Conservation (phyloP, 495 filamentous ascomycete genomes). For the Talaromyces liani region DNA sequence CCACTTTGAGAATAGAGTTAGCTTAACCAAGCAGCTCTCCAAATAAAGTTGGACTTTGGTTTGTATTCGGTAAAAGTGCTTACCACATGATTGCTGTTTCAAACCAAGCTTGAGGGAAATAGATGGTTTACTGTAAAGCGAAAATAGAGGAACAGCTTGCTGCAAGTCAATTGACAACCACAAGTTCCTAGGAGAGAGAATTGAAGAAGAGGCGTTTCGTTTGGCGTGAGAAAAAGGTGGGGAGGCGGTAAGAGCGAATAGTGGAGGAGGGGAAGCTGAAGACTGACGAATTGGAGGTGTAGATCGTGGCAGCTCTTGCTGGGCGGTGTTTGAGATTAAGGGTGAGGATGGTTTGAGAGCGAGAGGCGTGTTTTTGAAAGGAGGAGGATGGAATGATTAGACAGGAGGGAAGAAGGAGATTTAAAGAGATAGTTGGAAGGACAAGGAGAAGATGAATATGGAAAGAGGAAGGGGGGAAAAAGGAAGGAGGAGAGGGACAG, state of each 20-base stretch:
- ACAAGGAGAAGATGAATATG: neutral
- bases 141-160: neutral
- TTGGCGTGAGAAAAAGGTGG: constrained; percentile 1
- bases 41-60: neutral
- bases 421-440: neutral
- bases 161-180: neutral
- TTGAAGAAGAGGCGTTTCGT: neutral
- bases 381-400: neutral
- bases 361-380: neutral
- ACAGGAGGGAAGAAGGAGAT: neutral
- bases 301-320: constrained; percentile 3
- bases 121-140: neutral
- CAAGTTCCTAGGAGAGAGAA: neutral
- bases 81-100: constrained; percentile 4
- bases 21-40: neutral
- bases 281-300: neutral
- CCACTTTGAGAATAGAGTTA: constrained; percentile 52
- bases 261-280: neutral
- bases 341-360: neutral
- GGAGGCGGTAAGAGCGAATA: constrained; percentile 4
- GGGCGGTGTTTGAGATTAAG: neutral
- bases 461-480: neutral
- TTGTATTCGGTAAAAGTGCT: neutral
- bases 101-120: neutral
- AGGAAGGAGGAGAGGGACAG: neutral